Evolutionary conservation across 345 rosid genomes (phyloP).

Genomic region (Syzygium aromaticum): DNA sequence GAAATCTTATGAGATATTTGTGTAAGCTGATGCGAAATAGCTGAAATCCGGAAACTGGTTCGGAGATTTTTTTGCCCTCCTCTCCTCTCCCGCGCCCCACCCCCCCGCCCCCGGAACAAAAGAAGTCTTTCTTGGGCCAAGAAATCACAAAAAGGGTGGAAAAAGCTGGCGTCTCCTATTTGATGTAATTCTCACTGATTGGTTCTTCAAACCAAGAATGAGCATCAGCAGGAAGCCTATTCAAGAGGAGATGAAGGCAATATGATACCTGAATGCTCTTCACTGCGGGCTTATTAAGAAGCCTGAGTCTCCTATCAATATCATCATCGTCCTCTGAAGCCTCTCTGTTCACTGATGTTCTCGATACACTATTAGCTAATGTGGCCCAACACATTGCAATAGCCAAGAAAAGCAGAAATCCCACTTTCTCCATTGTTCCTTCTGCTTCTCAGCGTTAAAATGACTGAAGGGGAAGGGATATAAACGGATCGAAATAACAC

Average conservation of each 20-base stretch:
- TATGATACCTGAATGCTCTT: slow-evolving; percentile 25
- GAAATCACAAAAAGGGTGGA: not conserved
- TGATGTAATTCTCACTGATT: not conserved
- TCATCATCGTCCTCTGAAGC: not conserved
- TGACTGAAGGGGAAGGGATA: not conserved
- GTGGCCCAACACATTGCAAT: not conserved
- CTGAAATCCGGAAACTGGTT: not conserved
- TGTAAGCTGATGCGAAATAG: not conserved
- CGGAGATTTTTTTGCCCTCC: too few species aligned
- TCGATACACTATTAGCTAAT: not conserved
- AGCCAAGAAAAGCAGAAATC: not conserved
- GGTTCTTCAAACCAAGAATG: not conserved
- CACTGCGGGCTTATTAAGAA: slow-evolving; percentile 40
- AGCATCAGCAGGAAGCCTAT: not conserved
- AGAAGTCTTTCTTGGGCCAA: not conserved
- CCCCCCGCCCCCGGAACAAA: not conserved
- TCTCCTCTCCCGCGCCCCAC: too few species aligned
- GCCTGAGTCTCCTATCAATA: slow-evolving; percentile 23
- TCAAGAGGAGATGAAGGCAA: not conserved
- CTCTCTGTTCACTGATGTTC: not conserved
- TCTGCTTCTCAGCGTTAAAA: not conserved
- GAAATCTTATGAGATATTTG: not conserved
- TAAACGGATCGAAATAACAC: not conserved
- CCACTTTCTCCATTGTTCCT: not conserved
- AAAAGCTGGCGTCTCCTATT: not conserved